These are phyloP conservation scores for Mucor saturninus DNA, from an alignment of 371 early-diverging fungal genomes.

Conservation along the genomic window DNA sequence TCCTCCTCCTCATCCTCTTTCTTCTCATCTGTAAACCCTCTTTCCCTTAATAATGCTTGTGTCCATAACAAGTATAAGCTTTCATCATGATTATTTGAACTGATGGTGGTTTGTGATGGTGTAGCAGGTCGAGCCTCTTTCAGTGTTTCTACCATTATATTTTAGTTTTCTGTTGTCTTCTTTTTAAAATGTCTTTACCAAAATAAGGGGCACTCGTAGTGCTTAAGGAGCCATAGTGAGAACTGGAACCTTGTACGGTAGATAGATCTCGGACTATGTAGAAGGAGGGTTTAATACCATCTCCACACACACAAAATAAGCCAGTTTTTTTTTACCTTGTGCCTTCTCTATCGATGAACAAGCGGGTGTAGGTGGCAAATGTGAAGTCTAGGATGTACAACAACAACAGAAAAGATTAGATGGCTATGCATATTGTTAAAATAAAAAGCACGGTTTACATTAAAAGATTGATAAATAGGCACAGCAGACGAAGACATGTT, in stretches of 20 bases:
- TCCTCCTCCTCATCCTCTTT: conserved; percentile 15
- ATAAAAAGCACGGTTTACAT: not conserved
- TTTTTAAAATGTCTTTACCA: conserved; percentile 8
- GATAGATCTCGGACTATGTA: conserved; percentile 12
- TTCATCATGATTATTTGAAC: conserved; percentile 37
- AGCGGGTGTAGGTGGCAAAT: conserved; percentile 13
- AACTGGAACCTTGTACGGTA: not conserved
- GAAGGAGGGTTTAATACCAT: not conserved
- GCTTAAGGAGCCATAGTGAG: conserved; percentile 12
- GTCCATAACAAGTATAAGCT: conserved; percentile 46
- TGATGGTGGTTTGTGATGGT: conserved; percentile 16
- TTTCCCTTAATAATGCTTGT: conserved; percentile 40
- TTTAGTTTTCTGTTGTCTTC: not conserved
- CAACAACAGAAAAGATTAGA: conserved; percentile 1
- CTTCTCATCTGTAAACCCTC: conserved; percentile 28
- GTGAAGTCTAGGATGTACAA: not conserved
- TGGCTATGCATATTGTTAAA: not conserved
- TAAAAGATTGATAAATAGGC: conserved; percentile 5
- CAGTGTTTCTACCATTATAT: not conserved
- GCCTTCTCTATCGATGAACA: not conserved
- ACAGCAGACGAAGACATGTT: conserved; percentile 1
- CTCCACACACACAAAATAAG: not conserved
- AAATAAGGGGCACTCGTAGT: conserved; percentile 7
- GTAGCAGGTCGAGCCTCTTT: conserved; percentile 2
- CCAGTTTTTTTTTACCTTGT: not conserved